phyloP scores from a whole-genome alignment of 371 early-diverging fungal species.

The Mortierella sp. region DNA sequence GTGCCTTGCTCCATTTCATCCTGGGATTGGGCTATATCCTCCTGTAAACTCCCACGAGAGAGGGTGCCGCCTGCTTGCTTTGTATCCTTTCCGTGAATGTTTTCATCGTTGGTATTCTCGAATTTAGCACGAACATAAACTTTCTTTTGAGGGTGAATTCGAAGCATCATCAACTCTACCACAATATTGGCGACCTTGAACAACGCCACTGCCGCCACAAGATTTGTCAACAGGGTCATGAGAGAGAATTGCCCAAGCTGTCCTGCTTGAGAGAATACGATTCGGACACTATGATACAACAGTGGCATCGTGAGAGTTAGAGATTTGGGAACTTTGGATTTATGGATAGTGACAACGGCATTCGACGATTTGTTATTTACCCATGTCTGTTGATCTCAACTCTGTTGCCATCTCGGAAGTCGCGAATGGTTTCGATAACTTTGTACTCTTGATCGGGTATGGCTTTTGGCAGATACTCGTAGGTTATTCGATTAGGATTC shows the following conservation, averaged over 20 bases:
- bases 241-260: constrained; percentile 66
- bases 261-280: constrained; percentile 67
- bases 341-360: not conserved
- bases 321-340: not conserved
- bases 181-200: constrained; percentile 65
- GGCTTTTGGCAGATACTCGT: constrained; percentile 59
- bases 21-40: not conserved
- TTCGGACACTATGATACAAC: constrained; percentile 55
- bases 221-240: constrained; percentile 61
- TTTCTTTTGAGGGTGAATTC: constrained; percentile 60
- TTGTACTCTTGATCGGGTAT: constrained; percentile 66
- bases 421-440: constrained; percentile 57
- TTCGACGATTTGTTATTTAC: constrained; percentile 17
- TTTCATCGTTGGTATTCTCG: constrained; percentile 54
- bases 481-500: constrained; percentile 48
- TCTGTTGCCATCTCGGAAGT: constrained; percentile 56
- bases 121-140: constrained; percentile 61
- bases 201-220: constrained; percentile 68
- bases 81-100: not conserved
- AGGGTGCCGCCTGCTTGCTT: not conserved
- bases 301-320: not conserved
- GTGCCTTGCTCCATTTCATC: constrained; percentile 16
- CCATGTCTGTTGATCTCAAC: constrained; percentile 65
- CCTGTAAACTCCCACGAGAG: not conserved
- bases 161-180: constrained; percentile 68